Evolutionary conservation across 225 moss, liverwort and hornwort species (phyloP).

Genomic region (Polytrichum commune): DNA sequence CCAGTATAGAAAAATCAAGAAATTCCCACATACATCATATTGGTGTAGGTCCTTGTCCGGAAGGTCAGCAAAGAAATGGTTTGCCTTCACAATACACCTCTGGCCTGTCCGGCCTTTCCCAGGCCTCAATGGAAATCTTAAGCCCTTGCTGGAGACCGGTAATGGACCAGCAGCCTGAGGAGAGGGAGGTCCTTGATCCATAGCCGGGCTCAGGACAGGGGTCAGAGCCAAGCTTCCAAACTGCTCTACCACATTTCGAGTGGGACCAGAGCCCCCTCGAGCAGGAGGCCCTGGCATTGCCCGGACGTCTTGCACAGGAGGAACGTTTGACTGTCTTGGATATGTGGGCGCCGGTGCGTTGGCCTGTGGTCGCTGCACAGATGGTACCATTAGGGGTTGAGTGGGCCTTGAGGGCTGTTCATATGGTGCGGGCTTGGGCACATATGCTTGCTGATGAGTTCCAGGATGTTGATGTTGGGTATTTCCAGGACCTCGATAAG

Average conservation of each 20-base stretch:
- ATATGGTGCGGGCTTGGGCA: constrained; percentile 15
- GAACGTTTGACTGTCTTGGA: constrained; percentile 26
- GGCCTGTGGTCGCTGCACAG: constrained; percentile 29
- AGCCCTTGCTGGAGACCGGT: constrained; percentile 74
- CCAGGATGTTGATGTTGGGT: constrained; percentile 22
- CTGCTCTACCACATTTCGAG: constrained; percentile 30
- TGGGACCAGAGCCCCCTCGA: constrained; percentile 18
- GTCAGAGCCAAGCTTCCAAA: constrained; percentile 47
- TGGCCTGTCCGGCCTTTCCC: constrained; percentile 68
- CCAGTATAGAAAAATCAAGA: too few species aligned
- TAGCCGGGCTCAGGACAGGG: constrained; percentile 32
- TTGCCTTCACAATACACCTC: constrained; percentile 85
- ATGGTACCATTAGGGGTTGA: constrained; percentile 28
- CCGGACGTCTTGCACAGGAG: constrained; percentile 21
- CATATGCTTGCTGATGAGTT: constrained; percentile 38
- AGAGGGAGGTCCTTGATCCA: constrained; percentile 19
- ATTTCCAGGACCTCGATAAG: constrained; percentile 27
- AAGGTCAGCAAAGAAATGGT: constrained; percentile 90
- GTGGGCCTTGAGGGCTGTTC: constrained; percentile 27
- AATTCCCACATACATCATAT: constrained; percentile 65
- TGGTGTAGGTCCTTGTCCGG: constrained; percentile 96
- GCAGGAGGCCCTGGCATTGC: constrained; percentile 27
- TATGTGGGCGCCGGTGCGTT: constrained; percentile 22
- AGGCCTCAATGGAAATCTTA: constrained; percentile 86
- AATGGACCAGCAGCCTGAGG: not conserved